Percentiles rank a stretch among this genome's conserved stretches.
phyloP scores from a whole-genome alignment of 2,329 filamentous ascomycete species.

The Myotisia sp. region DNA sequence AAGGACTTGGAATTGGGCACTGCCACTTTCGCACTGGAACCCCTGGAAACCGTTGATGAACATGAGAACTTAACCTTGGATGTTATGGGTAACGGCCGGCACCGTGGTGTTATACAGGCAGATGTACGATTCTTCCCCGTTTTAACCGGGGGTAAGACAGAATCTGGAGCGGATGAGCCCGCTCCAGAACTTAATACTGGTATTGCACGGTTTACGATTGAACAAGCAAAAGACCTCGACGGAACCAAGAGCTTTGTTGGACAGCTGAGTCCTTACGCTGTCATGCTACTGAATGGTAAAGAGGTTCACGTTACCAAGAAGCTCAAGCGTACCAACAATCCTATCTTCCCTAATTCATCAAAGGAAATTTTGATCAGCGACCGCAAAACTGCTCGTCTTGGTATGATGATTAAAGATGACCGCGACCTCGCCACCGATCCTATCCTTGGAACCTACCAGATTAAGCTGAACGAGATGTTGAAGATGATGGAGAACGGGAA shows the following conservation, averaged over 20 bases:
- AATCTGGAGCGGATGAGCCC: constrained; percentile 64
- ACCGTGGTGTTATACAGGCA: constrained; percentile 61
- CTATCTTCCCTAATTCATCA: constrained; percentile 82
- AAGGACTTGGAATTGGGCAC: constrained; percentile 92
- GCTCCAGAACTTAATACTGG: constrained; percentile 83
- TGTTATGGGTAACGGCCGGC: constrained; percentile 68
- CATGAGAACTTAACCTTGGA: constrained; percentile 78
- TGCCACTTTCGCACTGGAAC: constrained; percentile 72
- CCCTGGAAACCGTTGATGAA: constrained; percentile 59
- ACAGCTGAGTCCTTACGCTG: constrained; percentile 77
- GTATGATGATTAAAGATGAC: constrained; percentile 89
- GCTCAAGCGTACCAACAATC: constrained; percentile 92
- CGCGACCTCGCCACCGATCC: constrained; percentile 72
- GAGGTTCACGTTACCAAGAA: constrained; percentile 80
- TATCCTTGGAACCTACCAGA: constrained; percentile 79
- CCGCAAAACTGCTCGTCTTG: constrained; percentile 75
- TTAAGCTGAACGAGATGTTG: constrained; percentile 86
- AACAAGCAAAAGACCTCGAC: constrained; percentile 93
- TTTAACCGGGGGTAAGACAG: constrained; percentile 50
- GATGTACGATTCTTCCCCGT: constrained; percentile 96
- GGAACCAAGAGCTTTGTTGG: constrained; percentile 84
- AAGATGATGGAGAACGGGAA: constrained; percentile 83
- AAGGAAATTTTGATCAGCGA: constrained; percentile 95
- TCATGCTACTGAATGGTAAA: constrained; percentile 79
- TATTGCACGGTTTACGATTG: constrained; percentile 82